Conservation (phyloP, 1,284 basidiomycete genomes). For the Cystobasidium slooffiae region DNA sequence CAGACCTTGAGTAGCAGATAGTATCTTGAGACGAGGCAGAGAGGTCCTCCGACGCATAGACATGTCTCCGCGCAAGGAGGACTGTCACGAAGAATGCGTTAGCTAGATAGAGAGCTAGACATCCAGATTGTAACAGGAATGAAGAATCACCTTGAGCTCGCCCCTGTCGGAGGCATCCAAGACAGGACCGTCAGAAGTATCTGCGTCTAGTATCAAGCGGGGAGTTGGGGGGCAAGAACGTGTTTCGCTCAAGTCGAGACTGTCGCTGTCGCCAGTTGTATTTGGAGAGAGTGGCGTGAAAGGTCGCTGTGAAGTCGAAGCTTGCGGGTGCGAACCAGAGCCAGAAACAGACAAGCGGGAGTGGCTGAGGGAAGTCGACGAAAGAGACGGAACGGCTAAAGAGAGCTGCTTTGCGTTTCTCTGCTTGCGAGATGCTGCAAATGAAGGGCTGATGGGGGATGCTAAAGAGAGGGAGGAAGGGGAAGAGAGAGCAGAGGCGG, state of each 20-base stretch:
- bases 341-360: neutral
- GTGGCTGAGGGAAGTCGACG: neutral
- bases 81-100: slow-evolving; percentile 3
- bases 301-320: neutral
- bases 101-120: neutral
- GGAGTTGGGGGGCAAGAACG: slow-evolving; percentile 45
- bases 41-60: slow-evolving; percentile 40
- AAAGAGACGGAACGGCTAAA: slow-evolving; percentile 15
- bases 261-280: slow-evolving; percentile 4
- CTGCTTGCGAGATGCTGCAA: slow-evolving; percentile 8
- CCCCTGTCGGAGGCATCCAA: slow-evolving; percentile 7
- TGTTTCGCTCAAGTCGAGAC: slow-evolving; percentile 28
- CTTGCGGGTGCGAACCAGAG: slow-evolving; percentile 8
- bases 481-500: slow-evolving; percentile 9
- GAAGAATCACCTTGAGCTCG: slow-evolving; percentile 21
- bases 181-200: neutral
- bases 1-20: neutral
- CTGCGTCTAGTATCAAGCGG: neutral
- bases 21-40: slow-evolving; percentile 42
- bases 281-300: slow-evolving; percentile 6
- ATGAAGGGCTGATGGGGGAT: slow-evolving; percentile 9
- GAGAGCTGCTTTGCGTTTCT: slow-evolving; percentile 42
- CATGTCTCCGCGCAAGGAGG: slow-evolving; percentile 35
- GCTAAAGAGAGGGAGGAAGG: slow-evolving; percentile 17
- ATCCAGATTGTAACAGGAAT: neutral